Conservation (phyloP, 2,329 filamentous ascomycete genomes). For the Colletotrichum aenigma region DNA sequence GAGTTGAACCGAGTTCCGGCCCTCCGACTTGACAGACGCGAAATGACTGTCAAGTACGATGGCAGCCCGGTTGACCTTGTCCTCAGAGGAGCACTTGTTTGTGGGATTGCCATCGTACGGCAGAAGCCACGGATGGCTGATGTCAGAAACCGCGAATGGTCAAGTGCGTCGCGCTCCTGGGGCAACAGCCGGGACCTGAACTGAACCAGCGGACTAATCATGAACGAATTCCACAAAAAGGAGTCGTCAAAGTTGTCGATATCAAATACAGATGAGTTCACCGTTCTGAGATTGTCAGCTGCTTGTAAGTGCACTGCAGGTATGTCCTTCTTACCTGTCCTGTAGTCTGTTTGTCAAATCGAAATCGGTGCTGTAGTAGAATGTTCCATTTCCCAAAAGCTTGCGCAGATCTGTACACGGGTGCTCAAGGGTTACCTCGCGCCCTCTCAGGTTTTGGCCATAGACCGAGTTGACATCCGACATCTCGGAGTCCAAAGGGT, state of each 20-base stretch:
- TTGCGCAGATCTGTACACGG: constrained; percentile 92
- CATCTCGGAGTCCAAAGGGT: constrained; percentile 54
- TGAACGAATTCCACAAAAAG: constrained; percentile 98
- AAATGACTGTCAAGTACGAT: constrained; percentile 87
- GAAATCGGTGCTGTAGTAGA: constrained; percentile 99
- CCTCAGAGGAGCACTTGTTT: constrained; percentile 73
- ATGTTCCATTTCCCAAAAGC: constrained; percentile 88
- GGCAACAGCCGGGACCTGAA: constrained; percentile 83
- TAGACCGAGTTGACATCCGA: constrained; percentile 53
- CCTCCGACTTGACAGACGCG: constrained; percentile 85
- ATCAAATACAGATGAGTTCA: constrained; percentile 80
- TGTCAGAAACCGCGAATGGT: constrained; percentile 85
- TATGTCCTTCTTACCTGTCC: constrained; percentile 64
- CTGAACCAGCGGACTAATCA: constrained; percentile 91
- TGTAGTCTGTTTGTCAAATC: constrained; percentile 93
- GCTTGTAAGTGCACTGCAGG: constrained; percentile 16
- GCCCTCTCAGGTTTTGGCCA: constrained; percentile 60
- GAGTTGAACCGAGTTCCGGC: constrained; percentile 96
- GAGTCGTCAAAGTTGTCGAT: constrained; percentile 92
- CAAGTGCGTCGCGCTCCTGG: constrained; percentile 78
- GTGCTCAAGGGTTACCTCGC: constrained; percentile 78
- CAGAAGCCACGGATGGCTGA: constrained; percentile 95
- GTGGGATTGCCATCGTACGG: constrained; percentile 82
- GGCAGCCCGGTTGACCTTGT: constrained; percentile 72
- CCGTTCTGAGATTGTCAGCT: constrained; percentile 54